Conservation (phyloP, 306 rosid genomes). For the Inga laurina region DNA sequence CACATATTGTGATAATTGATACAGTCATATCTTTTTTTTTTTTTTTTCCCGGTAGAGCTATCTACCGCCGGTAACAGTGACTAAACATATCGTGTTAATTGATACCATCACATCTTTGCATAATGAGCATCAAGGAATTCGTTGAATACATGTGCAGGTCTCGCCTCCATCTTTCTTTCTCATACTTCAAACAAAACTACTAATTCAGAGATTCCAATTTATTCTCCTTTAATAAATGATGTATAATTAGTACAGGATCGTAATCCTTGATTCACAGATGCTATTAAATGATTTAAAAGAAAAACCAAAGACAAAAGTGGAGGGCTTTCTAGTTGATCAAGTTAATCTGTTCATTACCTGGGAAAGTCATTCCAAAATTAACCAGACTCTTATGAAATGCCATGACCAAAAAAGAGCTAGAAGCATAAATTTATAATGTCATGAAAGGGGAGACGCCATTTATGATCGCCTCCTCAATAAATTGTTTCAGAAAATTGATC, state of each 20-base stretch:
- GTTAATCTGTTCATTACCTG: neutral
- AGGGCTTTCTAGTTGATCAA: neutral
- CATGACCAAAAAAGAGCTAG: neutral
- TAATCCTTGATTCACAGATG: too few species aligned
- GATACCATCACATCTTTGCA: neutral
- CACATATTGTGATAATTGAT: too few species aligned
- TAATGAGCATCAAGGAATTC: neutral
- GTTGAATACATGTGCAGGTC: too few species aligned
- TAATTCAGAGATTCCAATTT: too few species aligned
- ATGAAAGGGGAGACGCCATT: conserved; percentile 26
- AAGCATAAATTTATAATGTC: conserved; percentile 6
- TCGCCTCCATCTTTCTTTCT: too few species aligned
- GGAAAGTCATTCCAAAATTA: neutral
- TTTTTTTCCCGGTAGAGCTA: too few species aligned
- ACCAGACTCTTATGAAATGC: neutral
- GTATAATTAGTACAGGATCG: too few species aligned
- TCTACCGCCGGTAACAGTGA: too few species aligned
- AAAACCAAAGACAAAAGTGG: neutral
- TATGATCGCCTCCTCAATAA: conserved; percentile 29
- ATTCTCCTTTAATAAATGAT: too few species aligned
- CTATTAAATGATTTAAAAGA: neutral
- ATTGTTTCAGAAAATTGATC: conserved; percentile 1
- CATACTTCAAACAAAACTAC: too few species aligned
- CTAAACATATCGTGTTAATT: neutral
- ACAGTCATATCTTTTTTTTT: too few species aligned